These are phyloP conservation scores for Penicillium sp. DNA, from an alignment of 2,329 filamentous ascomycete genomes.

Conservation along the genomic window DNA sequence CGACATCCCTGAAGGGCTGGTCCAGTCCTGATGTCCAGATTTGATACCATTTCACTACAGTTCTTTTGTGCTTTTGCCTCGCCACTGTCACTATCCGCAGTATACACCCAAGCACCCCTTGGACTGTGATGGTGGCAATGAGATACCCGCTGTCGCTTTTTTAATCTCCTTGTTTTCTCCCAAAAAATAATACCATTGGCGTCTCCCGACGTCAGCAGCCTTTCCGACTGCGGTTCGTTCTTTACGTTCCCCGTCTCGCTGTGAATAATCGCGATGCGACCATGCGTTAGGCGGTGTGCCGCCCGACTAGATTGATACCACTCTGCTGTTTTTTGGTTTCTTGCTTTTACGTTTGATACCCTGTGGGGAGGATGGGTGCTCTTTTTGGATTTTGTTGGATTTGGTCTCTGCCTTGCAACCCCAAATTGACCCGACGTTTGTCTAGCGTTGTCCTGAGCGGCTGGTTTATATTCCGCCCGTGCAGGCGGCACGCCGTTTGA, in stretches of 20 bases:
- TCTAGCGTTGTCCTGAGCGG: conserved; percentile 23
- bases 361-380: conserved; percentile 32
- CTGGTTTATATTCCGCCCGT: conserved; percentile 16
- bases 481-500: conserved; percentile 31
- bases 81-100: conserved; percentile 28
- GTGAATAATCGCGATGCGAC: conserved; percentile 34
- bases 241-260: conserved; percentile 34
- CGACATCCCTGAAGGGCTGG: conserved; percentile 22
- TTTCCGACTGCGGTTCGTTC: conserved; percentile 29
- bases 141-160: conserved; percentile 32
- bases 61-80: conserved; percentile 26
- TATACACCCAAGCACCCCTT: not conserved
- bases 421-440: conserved; percentile 30
- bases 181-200: conserved; percentile 20
- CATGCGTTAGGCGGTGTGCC: conserved; percentile 31
- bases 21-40: conserved; percentile 20
- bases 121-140: conserved; percentile 30
- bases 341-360: conserved; percentile 37
- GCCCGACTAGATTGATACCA: conserved; percentile 32
- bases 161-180: conserved; percentile 9
- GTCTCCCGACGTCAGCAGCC: conserved; percentile 9
- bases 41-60: conserved; percentile 21
- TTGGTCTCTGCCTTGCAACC: conserved; percentile 14
- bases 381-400: conserved; percentile 23
- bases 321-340: conserved; percentile 30